Evolutionary conservation across 805 yeast species (phyloP).

Genomic region (Groenewaldozyma tartarivorans): DNA sequence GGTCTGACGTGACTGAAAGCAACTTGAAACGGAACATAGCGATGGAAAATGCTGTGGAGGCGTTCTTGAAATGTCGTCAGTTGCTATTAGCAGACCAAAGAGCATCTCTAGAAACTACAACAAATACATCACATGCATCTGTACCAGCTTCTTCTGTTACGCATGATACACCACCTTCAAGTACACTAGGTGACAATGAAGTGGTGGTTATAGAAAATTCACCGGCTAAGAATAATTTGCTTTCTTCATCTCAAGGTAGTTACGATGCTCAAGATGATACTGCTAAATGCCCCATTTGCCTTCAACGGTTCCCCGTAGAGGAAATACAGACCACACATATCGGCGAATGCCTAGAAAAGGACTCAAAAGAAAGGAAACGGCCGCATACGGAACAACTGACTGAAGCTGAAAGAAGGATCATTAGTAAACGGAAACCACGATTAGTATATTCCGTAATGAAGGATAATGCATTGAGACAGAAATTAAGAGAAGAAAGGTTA

Average conservation of each 20-base stretch:
- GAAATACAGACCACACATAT: neutral
- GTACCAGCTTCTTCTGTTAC: neutral
- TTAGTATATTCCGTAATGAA: conserved; percentile 53
- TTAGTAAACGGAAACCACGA: neutral
- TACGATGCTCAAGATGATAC: neutral
- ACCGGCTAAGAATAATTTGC: no score
- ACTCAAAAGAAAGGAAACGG: conserved; percentile 26
- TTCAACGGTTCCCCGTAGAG: no score
- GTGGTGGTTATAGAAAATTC: no score
- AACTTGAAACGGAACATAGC: conserved; percentile 55
- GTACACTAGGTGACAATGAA: no score
- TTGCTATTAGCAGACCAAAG: neutral
- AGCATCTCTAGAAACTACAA: no score
- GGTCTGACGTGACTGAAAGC: conserved; percentile 59
- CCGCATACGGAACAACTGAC: neutral
- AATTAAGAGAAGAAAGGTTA: conserved; percentile 44
- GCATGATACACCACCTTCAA: neutral
- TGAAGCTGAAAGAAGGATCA: neutral
- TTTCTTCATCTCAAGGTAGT: neutral
- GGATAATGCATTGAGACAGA: conserved; percentile 51
- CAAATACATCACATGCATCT: conserved; percentile 37
- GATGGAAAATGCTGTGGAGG: conserved; percentile 58
- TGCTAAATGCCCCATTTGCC: no score
- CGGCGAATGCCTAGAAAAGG: neutral
- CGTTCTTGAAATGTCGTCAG: conserved; percentile 14